A percentile compares a stretch with the other conserved stretches of the same genome.
These are phyloP conservation scores for Umbilicus rupestris DNA, from an alignment of 164 flowering plant species.

Conservation along the genomic window DNA sequence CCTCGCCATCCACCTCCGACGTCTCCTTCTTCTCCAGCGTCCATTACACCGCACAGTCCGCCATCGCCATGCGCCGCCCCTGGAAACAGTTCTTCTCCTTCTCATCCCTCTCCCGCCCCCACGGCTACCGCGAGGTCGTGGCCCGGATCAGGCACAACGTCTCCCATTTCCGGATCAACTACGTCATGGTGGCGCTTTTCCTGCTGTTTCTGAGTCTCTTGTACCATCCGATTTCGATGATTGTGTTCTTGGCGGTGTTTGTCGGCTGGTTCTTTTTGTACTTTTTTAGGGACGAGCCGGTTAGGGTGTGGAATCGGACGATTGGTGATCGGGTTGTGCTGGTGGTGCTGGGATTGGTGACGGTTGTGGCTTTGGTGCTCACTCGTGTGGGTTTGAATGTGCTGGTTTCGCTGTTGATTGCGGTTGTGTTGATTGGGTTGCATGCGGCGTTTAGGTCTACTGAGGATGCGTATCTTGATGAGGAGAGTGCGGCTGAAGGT, in stretches of 20 bases:
- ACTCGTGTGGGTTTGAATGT: slow-evolving; percentile 31
- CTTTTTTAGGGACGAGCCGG: slow-evolving; percentile 24
- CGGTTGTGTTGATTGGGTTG: slow-evolving; percentile 14
- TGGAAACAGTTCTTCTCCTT: slow-evolving; percentile 22
- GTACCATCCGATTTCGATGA: slow-evolving; percentile 30
- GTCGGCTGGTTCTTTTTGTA: slow-evolving; percentile 30
- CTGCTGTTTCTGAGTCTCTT: slow-evolving; percentile 29
- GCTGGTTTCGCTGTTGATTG: slow-evolving; percentile 20
- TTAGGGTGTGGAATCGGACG: slow-evolving; percentile 17
- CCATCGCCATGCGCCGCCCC: slow-evolving; percentile 24
- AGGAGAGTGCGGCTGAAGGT: slow-evolving; percentile 16
- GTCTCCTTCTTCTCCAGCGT: slow-evolving; percentile 1
- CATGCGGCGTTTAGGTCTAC: slow-evolving; percentile 27
- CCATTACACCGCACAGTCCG: slow-evolving; percentile 7
- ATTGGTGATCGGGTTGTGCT: slow-evolving; percentile 24
- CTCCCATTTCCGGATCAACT: slow-evolving; percentile 29
- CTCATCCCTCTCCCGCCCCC: slow-evolving; percentile 26
- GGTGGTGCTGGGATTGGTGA: slow-evolving; percentile 15
- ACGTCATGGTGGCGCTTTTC: slow-evolving; percentile 19
- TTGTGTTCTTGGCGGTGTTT: slow-evolving; percentile 21
- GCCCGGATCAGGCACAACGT: slow-evolving; percentile 19
- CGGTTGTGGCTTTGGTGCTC: slow-evolving; percentile 17
- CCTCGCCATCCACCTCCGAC: not conserved
- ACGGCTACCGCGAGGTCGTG: slow-evolving; percentile 23
- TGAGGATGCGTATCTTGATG: slow-evolving; percentile 26